Base-by-base conservation (phyloP, 139 green algal species). In the Chlorella ohadii region DNA sequence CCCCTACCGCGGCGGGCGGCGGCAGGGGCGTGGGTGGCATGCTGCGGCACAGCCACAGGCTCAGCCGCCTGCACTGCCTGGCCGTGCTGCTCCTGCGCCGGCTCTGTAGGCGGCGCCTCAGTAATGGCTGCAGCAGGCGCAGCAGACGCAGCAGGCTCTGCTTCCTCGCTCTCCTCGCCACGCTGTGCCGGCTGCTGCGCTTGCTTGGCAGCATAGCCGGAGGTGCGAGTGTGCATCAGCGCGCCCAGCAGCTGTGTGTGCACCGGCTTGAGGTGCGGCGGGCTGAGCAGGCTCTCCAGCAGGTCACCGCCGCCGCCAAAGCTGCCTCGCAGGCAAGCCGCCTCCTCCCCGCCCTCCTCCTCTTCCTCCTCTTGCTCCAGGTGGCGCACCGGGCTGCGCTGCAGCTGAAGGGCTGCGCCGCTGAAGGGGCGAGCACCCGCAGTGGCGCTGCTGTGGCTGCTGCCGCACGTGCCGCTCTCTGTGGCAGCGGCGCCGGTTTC, bases 221-320 rank as follows among this genome's bases (percentile, higher is more conserved):
- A 19, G 33, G 16, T 55, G 68, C 36, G 47, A 3, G 76, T 82
- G 76, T 82, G 76, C 76, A 82, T 82, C 36, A 82, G 76, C 15
- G 76, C 76, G 4, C 76, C 76, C 76, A 82, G 76, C 76, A 82
- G 76, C 13, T 27, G 76, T 34, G 76, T 57, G 76, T 82, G 76
- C 25, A 25, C 57, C 7, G 76, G 76, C 76, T 82, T 82, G 59
- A 82, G 59, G 33, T 38, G 36, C 0, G 57, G 76, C 25, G 76
- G 76, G 59, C 39, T n/a, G 6, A 82, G 76, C 27, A 82, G 25
- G 59, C 59, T 72, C 33, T 82, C 76, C 57, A 82, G 38, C 59
- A 82, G 57, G 36, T 44, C 76, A 59, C 76, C 59, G 75, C 38
- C 75, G 33, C 27, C 56, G 11, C 56, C 39, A 57, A 77, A 57